Evolutionary conservation across 805 yeast genomes (phyloP), one percentile per base, ranked within the genome.

Genomic region (Wickerhamomyces mucosus): DNA sequence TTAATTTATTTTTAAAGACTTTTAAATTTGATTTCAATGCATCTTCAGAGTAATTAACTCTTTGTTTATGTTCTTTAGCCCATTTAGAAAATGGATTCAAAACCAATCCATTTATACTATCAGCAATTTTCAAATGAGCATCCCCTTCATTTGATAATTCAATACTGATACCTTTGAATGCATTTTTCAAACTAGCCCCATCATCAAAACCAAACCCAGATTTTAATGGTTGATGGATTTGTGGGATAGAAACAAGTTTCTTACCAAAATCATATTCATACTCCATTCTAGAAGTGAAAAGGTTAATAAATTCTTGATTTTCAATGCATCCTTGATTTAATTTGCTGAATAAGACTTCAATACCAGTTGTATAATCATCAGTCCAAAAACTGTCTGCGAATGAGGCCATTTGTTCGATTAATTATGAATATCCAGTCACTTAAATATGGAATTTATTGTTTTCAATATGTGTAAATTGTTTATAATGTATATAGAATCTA

Each of bases 371-470:
- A 46, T 76, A 74, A 48, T 79, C 88, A 18, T 61, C 62, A 7
- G 85, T 65, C 94, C 94, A 81, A 56, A 81, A 81, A 43, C 76
- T 72, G 43, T 78, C 84, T 5, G 83, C 74, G 57, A 81, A 79
- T 15, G 83, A 71, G 21, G 18, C 26, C n/a, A 17, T 7, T 12
- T 7, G 6, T 6, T 15, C n/a, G 16, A 7, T n/a, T 21, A 11
- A 8, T 7, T 16, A 6, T 25, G 17, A 14, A 25, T 14, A 25
- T 15, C 27, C 12, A 21, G 24, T 7, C 14, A 11, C n/a, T 21
- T 21, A n/a, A n/a, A n/a, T n/a, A n/a, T n/a, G n/a, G n/a, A n/a
- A n/a, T n/a, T n/a, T n/a, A n/a, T n/a, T n/a, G n/a, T n/a, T n/a
- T n/a, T n/a, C n/a, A n/a, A n/a, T n/a, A n/a, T n/a, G n/a, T n/a